Evolutionary conservation across 2,329 filamentous ascomycete genomes (phyloP).

Genomic region (Sarocladium kiliense): DNA sequence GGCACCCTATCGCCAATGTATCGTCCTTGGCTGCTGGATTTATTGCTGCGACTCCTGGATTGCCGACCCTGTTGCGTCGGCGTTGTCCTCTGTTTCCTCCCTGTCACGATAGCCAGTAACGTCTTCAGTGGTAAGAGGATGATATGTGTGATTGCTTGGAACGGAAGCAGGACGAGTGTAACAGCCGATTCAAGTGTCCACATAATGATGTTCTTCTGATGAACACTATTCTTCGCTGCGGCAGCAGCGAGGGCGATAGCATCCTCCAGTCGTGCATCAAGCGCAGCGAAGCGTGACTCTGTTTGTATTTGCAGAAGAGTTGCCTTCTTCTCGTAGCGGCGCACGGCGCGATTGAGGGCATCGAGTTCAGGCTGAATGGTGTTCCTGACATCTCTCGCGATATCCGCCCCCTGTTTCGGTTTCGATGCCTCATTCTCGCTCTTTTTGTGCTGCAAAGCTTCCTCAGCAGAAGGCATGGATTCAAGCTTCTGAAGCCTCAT

Average conservation of each 20-base stretch:
- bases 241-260: constrained; percentile 76
- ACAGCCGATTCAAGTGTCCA: constrained; percentile 33
- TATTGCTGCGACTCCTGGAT: constrained; percentile 17
- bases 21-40: constrained; percentile 19
- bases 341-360: constrained; percentile 79
- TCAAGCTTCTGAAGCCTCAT: constrained; percentile 68
- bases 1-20: constrained; percentile 31
- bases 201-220: constrained; percentile 29
- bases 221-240: constrained; percentile 50
- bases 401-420: constrained; percentile 35
- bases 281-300: constrained; percentile 65
- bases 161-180: constrained; percentile 33
- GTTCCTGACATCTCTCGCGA: constrained; percentile 56
- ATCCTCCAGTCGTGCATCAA: constrained; percentile 70
- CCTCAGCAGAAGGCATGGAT: constrained; percentile 32
- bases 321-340: constrained; percentile 86
- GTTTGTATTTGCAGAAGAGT: constrained; percentile 70
- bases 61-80: constrained; percentile 17
- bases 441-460: constrained; percentile 20
- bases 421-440: constrained; percentile 26
- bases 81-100: constrained; percentile 23
- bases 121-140: constrained; percentile 38
- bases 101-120: constrained; percentile 28
- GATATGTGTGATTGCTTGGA: constrained; percentile 33
- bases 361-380: constrained; percentile 77